Percentiles rank a stretch among this genome's conserved stretches.
These are phyloP conservation scores for Exophiala alcalophila DNA, from an alignment of 2,329 filamentous ascomycete species.

Conservation along the genomic window DNA sequence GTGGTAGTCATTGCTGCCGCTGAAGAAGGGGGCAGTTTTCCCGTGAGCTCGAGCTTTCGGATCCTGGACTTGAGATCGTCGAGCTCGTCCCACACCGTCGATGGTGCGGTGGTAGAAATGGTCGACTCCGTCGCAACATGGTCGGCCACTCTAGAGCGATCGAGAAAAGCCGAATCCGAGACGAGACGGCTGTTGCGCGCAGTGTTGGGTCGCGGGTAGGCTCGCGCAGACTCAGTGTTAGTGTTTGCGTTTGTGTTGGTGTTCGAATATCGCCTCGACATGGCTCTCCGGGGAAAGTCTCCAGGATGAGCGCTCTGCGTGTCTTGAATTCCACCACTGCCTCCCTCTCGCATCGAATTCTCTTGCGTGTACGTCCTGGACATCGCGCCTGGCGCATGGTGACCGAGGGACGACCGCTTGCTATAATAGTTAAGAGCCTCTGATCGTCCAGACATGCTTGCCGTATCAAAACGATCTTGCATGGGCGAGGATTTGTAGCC, in stretches of 20 bases:
- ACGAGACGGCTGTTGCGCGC: conserved; percentile 33
- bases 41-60: conserved; percentile 81
- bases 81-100: conserved; percentile 95
- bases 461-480: conserved; percentile 21
- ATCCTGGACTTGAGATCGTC: conserved; percentile 95
- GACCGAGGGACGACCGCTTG: conserved; percentile 28
- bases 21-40: conserved; percentile 79
- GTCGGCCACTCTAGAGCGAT: conserved; percentile 38
- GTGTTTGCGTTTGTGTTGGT: conserved; percentile 25
- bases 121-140: conserved; percentile 69
- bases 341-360: conserved; percentile 3
- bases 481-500: conserved; percentile 24
- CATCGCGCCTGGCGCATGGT: conserved; percentile 23
- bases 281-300: conserved; percentile 13
- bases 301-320: conserved; percentile 11
- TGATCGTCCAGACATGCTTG: conserved; percentile 20
- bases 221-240: conserved; percentile 13
- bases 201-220: conserved; percentile 14
- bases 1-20: conserved; percentile 73
- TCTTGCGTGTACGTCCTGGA: conserved; percentile 21
- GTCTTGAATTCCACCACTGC: conserved; percentile 3
- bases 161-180: conserved; percentile 31
- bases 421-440: conserved; percentile 22
- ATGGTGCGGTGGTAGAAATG: conserved; percentile 80
- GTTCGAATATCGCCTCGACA: conserved; percentile 26